Evolutionary conservation across 495 filamentous ascomycete genomes (phyloP), one percentile per base, ranked within the genome.

Genomic region (Podospora pseudopauciseta): DNA sequence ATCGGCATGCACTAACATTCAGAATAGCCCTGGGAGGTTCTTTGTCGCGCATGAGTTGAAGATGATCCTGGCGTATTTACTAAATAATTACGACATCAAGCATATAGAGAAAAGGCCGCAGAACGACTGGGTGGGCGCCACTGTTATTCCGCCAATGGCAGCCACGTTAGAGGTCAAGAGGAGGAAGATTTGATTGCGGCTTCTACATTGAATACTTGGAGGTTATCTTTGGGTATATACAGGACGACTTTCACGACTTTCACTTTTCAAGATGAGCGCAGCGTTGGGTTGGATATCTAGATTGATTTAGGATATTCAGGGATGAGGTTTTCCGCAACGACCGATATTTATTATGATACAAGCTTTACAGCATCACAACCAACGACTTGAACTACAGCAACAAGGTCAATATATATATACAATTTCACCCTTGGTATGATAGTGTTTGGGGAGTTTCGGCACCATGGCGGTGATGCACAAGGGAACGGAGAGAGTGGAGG

Each of bases 41-140:
- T 80, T 84, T 63, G 81, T 82, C 5, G 75, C 77, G 20, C 77
- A 77, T 62, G 75, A 79, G 66, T 66, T 84, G 30, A 84, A 83
- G 67, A 77, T 83, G 63, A 72, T 78, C 4, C 49, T 83, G 32
- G 74, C 74, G 20, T 79, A 80, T 65, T 58, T 81, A 20, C 39
- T 82, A 20, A 60, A 76, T 19, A 81, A 82, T 64, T 83, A 82
- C 69, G 81, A 83, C 11, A 69, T 80, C 58, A 76, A 77, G 56
- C 71, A 72, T 4, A 59, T 79, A 26, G 60, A 59, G 0, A 68
- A 78, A 49, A 28, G 68, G 20, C 78, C 77, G 2, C 67, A 70
- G 53, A 49, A 66, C 15, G 66, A 72, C 28, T 80, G 76, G 77
- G 67, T 79, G 15, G 78, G 77, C 5, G 63, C 71, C 64, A 76